Evolutionary conservation across 2,329 filamentous ascomycete genomes (phyloP).

Genomic region (Gremmenia infestans): DNA sequence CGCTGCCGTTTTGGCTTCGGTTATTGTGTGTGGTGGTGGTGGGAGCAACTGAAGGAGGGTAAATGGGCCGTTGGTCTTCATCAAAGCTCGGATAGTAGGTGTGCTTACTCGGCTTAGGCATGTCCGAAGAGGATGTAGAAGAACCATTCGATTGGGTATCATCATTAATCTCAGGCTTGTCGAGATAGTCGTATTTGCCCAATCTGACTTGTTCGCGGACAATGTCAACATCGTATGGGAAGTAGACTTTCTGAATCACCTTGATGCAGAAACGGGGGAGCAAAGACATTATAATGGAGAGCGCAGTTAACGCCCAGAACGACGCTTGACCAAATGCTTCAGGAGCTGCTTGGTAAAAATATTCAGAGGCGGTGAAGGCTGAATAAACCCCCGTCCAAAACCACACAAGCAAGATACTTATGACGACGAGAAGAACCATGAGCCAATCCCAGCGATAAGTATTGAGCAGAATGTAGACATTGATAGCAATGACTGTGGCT

Average conservation of each 20-base stretch:
- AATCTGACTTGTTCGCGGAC: constrained; percentile 84
- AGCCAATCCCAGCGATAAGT: constrained; percentile 98
- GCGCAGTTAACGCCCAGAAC: constrained; percentile 81
- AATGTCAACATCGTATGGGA: constrained; percentile 89
- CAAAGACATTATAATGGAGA: constrained; percentile 77
- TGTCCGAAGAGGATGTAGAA: constrained; percentile 57
- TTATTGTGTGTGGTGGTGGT: constrained; percentile 74
- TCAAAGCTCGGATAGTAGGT: constrained; percentile 61
- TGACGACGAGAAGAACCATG: constrained; percentile 72
- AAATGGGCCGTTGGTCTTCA: constrained; percentile 88
- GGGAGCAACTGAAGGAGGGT: constrained; percentile 79
- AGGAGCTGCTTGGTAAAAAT: constrained; percentile 72
- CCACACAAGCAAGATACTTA: constrained; percentile 86
- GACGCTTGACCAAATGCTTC: constrained; percentile 76
- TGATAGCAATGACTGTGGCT: constrained; percentile 81
- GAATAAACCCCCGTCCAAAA: constrained; percentile 90
- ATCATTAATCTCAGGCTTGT: constrained; percentile 26
- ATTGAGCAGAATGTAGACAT: constrained; percentile 91
- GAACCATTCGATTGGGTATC: constrained; percentile 38
- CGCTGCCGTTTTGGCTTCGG: constrained; percentile 83
- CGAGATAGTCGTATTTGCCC: constrained; percentile 75
- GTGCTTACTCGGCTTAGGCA: constrained; percentile 44
- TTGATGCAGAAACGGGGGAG: constrained; percentile 86
- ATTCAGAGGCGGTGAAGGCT: constrained; percentile 45
- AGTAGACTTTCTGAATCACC: constrained; percentile 86